Evolutionary conservation across 306 rosid genomes (phyloP).

Genomic region (Castanea crenata): DNA sequence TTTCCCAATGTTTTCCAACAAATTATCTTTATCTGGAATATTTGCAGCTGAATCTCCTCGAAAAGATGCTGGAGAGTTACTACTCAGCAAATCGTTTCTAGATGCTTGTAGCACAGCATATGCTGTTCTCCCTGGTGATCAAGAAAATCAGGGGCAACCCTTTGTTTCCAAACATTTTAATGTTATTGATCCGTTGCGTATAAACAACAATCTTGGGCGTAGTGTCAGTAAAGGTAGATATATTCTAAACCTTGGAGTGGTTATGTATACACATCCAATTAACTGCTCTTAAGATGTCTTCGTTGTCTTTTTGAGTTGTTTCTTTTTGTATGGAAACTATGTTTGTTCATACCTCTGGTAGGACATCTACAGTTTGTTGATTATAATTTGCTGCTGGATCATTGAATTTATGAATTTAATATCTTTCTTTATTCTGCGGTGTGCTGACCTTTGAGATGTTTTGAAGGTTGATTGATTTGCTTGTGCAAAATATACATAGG

Average conservation of each 20-base stretch:
- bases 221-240: constrained; percentile 96
- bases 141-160: constrained; percentile 80
- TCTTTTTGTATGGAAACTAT: neutral
- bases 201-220: constrained; percentile 98
- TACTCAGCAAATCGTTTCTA: constrained; percentile 76
- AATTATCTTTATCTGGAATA: constrained; percentile 12
- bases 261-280: constrained; percentile 8
- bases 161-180: constrained; percentile 93
- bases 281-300: neutral
- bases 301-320: neutral
- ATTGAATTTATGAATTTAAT: neutral
- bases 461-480: neutral
- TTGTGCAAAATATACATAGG: neutral
- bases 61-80: constrained; percentile 87
- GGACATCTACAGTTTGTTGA: neutral
- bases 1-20: constrained; percentile 4
- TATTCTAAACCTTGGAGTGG: constrained; percentile 7
- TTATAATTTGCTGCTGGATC: neutral
- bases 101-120: constrained; percentile 76
- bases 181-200: constrained; percentile 96
- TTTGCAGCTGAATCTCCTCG: constrained; percentile 92
- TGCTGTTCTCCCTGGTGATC: constrained; percentile 84
- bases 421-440: neutral
- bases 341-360: constrained; percentile 2
- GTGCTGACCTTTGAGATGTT: neutral